phyloP scores from a whole-genome alignment of 2,329 filamentous ascomycete species.

The Laburnicola sp. region DNA sequence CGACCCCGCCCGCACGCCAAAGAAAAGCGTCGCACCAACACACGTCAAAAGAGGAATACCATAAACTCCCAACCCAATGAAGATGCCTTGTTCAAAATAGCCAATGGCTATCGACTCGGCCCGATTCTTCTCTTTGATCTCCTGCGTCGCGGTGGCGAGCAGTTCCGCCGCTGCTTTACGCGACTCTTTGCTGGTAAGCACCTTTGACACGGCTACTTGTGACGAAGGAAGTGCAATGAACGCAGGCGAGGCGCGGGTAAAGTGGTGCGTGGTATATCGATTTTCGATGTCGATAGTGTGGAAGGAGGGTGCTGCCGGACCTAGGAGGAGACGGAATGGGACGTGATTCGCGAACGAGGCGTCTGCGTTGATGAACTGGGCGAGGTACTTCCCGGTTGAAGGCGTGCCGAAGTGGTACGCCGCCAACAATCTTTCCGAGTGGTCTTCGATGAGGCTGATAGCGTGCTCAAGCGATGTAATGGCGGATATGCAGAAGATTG shows the following conservation, averaged over 20 bases:
- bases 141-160: slow-evolving; percentile 21
- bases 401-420: slow-evolving; percentile 58
- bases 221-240: slow-evolving; percentile 17
- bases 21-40: slow-evolving; percentile 30
- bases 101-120: slow-evolving; percentile 36
- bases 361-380: slow-evolving; percentile 58
- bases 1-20: slow-evolving; percentile 30
- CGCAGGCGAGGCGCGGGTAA: slow-evolving; percentile 23
- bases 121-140: slow-evolving; percentile 40
- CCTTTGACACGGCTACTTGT: slow-evolving; percentile 23
- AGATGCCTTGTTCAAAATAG: slow-evolving; percentile 39
- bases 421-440: slow-evolving; percentile 47
- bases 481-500: slow-evolving; percentile 51
- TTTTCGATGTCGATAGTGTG: slow-evolving; percentile 22
- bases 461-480: slow-evolving; percentile 59
- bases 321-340: slow-evolving; percentile 56
- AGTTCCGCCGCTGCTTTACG: slow-evolving; percentile 18
- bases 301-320: slow-evolving; percentile 26
- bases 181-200: slow-evolving; percentile 15
- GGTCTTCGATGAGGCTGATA: slow-evolving; percentile 51
- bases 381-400: slow-evolving; percentile 60
- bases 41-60: slow-evolving; percentile 36
- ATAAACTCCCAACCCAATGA: slow-evolving; percentile 42
- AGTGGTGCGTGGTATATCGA: slow-evolving; percentile 25
- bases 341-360: slow-evolving; percentile 61